These are phyloP conservation scores for Solanum infundibuliforme DNA, from an alignment of 257 asterid genomes.

Conservation along the genomic window DNA sequence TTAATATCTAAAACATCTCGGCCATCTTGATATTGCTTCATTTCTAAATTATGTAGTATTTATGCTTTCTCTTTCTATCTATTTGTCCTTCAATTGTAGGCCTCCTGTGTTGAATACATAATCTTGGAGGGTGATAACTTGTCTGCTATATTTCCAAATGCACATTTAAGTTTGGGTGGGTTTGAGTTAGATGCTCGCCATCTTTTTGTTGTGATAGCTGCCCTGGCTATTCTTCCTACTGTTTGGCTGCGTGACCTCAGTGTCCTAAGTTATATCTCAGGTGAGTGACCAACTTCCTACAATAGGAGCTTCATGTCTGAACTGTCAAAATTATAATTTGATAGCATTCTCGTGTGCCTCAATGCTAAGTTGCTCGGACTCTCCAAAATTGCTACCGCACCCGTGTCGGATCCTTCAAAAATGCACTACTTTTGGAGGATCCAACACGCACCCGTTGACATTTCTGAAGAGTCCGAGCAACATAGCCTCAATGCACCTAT, in stretches of 20 bases:
- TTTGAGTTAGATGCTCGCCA: slow-evolving; percentile 46
- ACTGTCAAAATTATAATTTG: neutral
- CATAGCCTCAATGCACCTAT: neutral
- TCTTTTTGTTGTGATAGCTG: slow-evolving; percentile 58
- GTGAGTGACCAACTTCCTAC: slow-evolving; percentile 27
- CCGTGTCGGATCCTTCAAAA: no score
- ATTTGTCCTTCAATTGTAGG: slow-evolving; percentile 33
- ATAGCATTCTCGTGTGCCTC: neutral
- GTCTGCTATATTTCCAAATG: slow-evolving; percentile 76
- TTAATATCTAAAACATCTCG: neutral
- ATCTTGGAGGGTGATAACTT: slow-evolving; percentile 88
- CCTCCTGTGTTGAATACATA: slow-evolving; percentile 81
- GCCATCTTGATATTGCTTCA: neutral
- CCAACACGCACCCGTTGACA: no score
- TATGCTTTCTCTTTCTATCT: neutral
- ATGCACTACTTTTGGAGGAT: no score
- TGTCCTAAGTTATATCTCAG: slow-evolving; percentile 88
- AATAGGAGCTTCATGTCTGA: neutral
- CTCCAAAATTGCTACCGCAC: no score
- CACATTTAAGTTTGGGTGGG: slow-evolving; percentile 55
- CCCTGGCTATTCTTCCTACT: slow-evolving; percentile 87
- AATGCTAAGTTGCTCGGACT: neutral
- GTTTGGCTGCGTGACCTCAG: slow-evolving; percentile 77
- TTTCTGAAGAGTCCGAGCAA: no score
- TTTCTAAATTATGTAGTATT: neutral